These are phyloP conservation scores for Mycena filopes DNA, from an alignment of 768 basidiomycete genomes.

Conservation along the genomic window DNA sequence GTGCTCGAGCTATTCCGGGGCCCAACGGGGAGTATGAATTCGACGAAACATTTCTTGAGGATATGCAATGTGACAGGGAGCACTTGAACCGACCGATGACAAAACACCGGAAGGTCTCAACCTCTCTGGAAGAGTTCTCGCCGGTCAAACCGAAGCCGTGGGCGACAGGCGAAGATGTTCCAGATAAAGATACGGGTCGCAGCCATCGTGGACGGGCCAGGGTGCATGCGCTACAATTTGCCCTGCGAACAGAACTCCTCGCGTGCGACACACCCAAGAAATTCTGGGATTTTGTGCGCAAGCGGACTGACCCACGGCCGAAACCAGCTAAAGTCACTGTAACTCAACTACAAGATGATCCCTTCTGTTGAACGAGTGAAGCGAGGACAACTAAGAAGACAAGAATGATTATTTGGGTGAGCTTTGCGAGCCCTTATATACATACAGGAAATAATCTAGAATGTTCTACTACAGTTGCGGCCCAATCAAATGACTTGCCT, in stretches of 20 bases:
- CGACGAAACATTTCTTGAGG: no score
- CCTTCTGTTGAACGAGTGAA: no score
- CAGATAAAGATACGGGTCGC: not conserved
- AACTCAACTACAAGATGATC: not conserved
- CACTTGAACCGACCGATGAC: no score
- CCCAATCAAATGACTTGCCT: no score
- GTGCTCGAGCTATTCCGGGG: no score
- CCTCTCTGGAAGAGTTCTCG: not conserved
- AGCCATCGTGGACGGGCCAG: slow-evolving; percentile 15
- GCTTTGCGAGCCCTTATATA: no score
- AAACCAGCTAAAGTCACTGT: slow-evolving; percentile 1
- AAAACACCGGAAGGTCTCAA: slow-evolving; percentile 11
- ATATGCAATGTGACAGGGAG: no score
- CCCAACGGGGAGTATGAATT: no score
- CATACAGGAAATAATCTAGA: no score
- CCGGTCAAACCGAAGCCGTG: not conserved
- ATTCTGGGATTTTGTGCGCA: not conserved
- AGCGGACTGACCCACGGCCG: not conserved
- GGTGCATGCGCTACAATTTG: slow-evolving; percentile 11
- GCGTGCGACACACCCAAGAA: not conserved
- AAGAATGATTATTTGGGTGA: no score
- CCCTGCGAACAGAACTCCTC: not conserved
- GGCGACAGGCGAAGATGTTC: not conserved
- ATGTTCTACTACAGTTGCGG: no score
- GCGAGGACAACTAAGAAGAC: no score